Evolutionary conservation across 164 flowering plant genomes (phyloP), one percentile per base, ranked within the genome.

Genomic region (Cinnamomum chago): DNA sequence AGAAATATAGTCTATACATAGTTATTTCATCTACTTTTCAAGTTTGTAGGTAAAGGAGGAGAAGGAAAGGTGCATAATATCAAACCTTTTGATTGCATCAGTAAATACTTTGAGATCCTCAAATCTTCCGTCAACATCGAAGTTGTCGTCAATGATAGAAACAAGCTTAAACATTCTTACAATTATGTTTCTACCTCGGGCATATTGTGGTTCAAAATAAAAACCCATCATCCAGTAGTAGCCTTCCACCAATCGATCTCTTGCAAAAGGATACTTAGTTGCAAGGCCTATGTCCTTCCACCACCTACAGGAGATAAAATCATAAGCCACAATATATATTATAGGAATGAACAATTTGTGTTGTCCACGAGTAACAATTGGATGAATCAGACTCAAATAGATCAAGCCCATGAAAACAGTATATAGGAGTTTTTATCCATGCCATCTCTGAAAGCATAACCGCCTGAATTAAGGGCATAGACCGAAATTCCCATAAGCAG

Each of bases 221-320:
- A 30, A 13, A 22, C 70, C 70, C 47, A 67, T 20, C 2, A 67
- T 67, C 70, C 70, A 67, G 1, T 3, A 33, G 47, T 67, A 67
- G 70, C 22, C 20, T n/a, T 67, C 70, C 23, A 67, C 70, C 22
- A 67, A 7, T 67, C 70, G 35, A 30, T 67, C 70, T 33, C 70
- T 67, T 13, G 70, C 70, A 67, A 67, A 17, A 28, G 70, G n/a
- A 17, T 28, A 33, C 13, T 67, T 67, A 9, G 18, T 5, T 67
- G 70, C 47, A 67, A 67, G 70, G 22, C 50, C 50, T 3, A 6
- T 28, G 9, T 67, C 70, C 40, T 33, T 67, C 50, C 50, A 28
- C 70, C 70, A 67, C 47, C 70, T 67, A 64, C 28, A 60, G 10
- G 28, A 64, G 27, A 64, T 3, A 23, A 22, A 25, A 64, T 1